phyloP scores from a whole-genome alignment of 495 filamentous ascomycete species.

The Podospora comata region DNA sequence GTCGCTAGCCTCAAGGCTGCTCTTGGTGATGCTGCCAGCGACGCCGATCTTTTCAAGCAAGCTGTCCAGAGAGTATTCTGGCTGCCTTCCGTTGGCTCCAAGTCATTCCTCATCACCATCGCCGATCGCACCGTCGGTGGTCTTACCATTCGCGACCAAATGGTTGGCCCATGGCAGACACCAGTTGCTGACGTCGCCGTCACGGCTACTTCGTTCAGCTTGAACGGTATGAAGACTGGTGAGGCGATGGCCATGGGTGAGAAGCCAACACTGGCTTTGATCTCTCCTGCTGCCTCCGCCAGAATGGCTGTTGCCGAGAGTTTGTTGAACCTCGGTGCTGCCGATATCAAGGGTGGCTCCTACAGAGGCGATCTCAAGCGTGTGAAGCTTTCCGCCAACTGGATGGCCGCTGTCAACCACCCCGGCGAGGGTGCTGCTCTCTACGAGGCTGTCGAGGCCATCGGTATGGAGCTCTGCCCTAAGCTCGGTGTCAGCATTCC shows the following conservation, averaged over 20 bases:
- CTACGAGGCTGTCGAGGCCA: slow-evolving; percentile 91
- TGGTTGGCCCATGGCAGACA: slow-evolving; percentile 96
- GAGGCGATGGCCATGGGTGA: slow-evolving; percentile 98
- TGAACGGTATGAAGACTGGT: slow-evolving; percentile 64
- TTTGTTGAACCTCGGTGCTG: slow-evolving; percentile 86
- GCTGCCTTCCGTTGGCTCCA: slow-evolving; percentile 87
- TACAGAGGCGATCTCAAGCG: slow-evolving; percentile 53
- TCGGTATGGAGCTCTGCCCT: slow-evolving; percentile 80
- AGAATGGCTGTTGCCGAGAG: slow-evolving; percentile 96
- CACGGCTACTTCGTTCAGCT: slow-evolving; percentile 73
- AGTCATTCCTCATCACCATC: slow-evolving; percentile 96
- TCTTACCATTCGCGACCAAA: slow-evolving; percentile 83
- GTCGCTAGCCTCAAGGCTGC: slow-evolving; percentile 39
- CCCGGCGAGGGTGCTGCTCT: slow-evolving; percentile 90
- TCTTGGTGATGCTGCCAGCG: slow-evolving; percentile 51
- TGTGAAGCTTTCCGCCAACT: slow-evolving; percentile 90
- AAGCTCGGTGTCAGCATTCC: slow-evolving; percentile 86
- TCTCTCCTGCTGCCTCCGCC: slow-evolving; percentile 88
- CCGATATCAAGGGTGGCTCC: slow-evolving; percentile 67
- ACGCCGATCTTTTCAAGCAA: slow-evolving; percentile 65
- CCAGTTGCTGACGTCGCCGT: slow-evolving; percentile 92
- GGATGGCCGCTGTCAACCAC: slow-evolving; percentile 96
- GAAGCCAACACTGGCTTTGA: slow-evolving; percentile 84
- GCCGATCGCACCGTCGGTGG: slow-evolving; percentile 90
- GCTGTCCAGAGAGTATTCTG: slow-evolving; percentile 77